Evolutionary conservation across 257 asterid species (phyloP), one percentile per base, ranked within the genome.

Genomic region (Nyctanthes arbortristis): DNA sequence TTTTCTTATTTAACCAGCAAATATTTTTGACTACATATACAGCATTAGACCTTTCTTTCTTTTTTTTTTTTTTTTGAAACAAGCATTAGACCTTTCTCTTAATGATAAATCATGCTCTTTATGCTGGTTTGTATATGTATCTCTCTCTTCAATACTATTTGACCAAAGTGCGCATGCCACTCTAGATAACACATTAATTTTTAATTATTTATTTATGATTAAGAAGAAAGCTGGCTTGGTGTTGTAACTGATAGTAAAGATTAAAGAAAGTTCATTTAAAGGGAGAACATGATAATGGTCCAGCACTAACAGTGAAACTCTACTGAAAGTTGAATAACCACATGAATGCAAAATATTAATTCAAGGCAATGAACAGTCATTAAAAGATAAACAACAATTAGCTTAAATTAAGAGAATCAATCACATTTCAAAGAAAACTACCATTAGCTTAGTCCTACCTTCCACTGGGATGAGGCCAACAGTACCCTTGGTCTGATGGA

Each of bases 401-500:
- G 25, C 10, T 45, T 16, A 45, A 10, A 45, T 3, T n/a, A 16
- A 45, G 55, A 14, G 49, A 45, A 45, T 6, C 25, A n/a, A 45
- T 45, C 10, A 24, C n/a, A 5, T 45, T 45, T 45, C 25, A 45
- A 45, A 18, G n/a, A 45, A n/a, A 45, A 45, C 10, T n/a, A 45
- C 55, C 25, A 45, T n/a, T n/a, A n/a, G 55, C 55, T 45, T 45
- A 45, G 8, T 45, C 55, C 5, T 45, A 45, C 55, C 55, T 45
- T 45, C 55, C 25, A n/a, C 55, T 45, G 55, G 55, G 55, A 45
- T 45, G 92, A 73, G 74, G 98, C 97, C 81, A 93, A 73, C 43
- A 84, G 78, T 28, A 90, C 96, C 77, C 98, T 82, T 0, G 97
- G 92, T 77, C 97, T 84, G 63, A 85, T 87, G 67, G 98, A 84